Percentiles rank a stretch among this genome's conserved stretches.
phyloP scores from a whole-genome alignment of 2,329 filamentous ascomycete genomes.

The Talaromyces sp. region DNA sequence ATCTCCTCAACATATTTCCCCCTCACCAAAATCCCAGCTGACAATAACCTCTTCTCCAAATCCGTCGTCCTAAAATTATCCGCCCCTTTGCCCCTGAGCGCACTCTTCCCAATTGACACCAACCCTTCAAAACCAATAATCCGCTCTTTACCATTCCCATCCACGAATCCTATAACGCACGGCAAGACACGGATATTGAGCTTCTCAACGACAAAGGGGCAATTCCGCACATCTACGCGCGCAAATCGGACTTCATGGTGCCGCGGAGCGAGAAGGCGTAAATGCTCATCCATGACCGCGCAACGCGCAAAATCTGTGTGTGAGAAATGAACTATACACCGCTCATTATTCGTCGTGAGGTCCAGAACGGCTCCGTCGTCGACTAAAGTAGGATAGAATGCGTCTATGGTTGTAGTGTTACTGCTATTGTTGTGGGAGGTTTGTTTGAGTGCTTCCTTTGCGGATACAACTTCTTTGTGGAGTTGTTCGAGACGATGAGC shows the following conservation, averaged over 20 bases:
- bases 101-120: constrained; percentile 32
- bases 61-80: constrained; percentile 41
- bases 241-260: constrained; percentile 48
- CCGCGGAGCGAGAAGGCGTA: constrained; percentile 46
- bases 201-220: constrained; percentile 50
- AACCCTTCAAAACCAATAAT: constrained; percentile 51
- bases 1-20: constrained; percentile 34
- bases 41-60: constrained; percentile 45
- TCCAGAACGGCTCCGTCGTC: constrained; percentile 60
- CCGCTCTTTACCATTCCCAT: constrained; percentile 46
- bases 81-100: constrained; percentile 25
- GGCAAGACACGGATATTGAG: constrained; percentile 48
- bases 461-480: constrained; percentile 55
- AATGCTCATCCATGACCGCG: constrained; percentile 60
- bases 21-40: constrained; percentile 39
- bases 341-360: constrained; percentile 58
- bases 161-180: constrained; percentile 51
- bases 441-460: constrained; percentile 48
- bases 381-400: constrained; percentile 39
- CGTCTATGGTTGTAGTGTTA: constrained; percentile 22
- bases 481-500: constrained; percentile 60
- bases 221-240: constrained; percentile 46
- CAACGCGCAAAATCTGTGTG: constrained; percentile 64
- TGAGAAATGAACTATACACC: constrained; percentile 63
- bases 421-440: not conserved